phyloP scores from a whole-genome alignment of 2,329 filamentous ascomycete species.

The Monosporascus sp. region DNA sequence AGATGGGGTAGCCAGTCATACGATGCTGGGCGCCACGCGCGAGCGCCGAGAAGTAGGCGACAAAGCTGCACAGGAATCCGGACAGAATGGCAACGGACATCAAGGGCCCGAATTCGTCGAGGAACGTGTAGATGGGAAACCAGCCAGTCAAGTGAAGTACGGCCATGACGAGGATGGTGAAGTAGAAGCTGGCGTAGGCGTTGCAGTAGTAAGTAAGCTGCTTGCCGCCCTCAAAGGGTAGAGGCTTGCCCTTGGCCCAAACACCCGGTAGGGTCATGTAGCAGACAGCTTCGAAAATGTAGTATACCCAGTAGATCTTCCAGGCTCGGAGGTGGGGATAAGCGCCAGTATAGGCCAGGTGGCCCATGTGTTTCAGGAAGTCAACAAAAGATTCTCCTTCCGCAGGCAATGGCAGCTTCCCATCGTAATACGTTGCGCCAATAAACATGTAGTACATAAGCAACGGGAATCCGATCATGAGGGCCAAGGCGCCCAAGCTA shows the following conservation, averaged over 20 bases:
- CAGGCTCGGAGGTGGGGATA: slow-evolving; percentile 80
- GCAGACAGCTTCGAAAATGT: slow-evolving; percentile 74
- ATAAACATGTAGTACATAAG: slow-evolving; percentile 99
- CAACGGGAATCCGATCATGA: slow-evolving; percentile 91
- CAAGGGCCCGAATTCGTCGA: slow-evolving; percentile 92
- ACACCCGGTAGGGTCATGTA: slow-evolving; percentile 87
- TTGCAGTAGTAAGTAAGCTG: slow-evolving; percentile 95
- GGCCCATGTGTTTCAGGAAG: slow-evolving; percentile 65
- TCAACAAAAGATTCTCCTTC: slow-evolving; percentile 62
- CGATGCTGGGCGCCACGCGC: slow-evolving; percentile 78
- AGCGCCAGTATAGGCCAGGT: slow-evolving; percentile 75
- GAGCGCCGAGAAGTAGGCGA: slow-evolving; percentile 83
- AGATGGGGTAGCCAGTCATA: slow-evolving; percentile 82
- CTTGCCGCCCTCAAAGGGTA: slow-evolving; percentile 76
- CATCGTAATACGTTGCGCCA: slow-evolving; percentile 87
- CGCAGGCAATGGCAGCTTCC: slow-evolving; percentile 65
- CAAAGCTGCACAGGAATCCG: slow-evolving; percentile 74
- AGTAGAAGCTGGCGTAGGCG: slow-evolving; percentile 80
- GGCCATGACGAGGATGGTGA: slow-evolving; percentile 68
- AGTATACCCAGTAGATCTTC: slow-evolving; percentile 92
- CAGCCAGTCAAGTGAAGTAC: slow-evolving; percentile 73
- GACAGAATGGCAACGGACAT: slow-evolving; percentile 91
- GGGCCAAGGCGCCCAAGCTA: slow-evolving; percentile 67
- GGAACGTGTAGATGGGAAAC: slow-evolving; percentile 85
- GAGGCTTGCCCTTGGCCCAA: slow-evolving; percentile 80